Conservation (phyloP, 805 yeast species). For the Torulaspora indica region DNA sequence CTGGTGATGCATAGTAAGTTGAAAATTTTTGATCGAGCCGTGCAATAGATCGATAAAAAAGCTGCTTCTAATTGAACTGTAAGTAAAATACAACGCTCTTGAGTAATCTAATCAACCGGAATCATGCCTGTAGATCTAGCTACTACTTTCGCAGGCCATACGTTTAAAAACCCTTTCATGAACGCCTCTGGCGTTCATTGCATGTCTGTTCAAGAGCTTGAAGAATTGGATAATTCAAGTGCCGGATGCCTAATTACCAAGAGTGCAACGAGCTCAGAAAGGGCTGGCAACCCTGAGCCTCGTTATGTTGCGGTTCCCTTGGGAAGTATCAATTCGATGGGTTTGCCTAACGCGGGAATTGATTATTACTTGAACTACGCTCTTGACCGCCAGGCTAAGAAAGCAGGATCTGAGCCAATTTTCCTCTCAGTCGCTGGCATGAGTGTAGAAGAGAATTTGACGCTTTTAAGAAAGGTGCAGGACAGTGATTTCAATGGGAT, state of each 20-base stretch:
- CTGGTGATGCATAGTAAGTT: neutral
- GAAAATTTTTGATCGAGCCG: neutral
- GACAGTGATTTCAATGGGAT: constrained; percentile 28
- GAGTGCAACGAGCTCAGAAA: constrained; percentile 26
- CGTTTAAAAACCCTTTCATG: constrained; percentile 32
- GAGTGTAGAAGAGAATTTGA: constrained; percentile 30
- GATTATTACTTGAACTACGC: constrained; percentile 31
- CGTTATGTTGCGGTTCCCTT: constrained; percentile 32
- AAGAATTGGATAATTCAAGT: constrained; percentile 24
- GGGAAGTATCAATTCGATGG: constrained; percentile 35
- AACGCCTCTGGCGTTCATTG: constrained; percentile 36
- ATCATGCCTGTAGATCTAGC: constrained; percentile 18
- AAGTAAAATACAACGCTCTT: too few species aligned
- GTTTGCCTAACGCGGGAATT: constrained; percentile 32
- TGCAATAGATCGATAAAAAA: neutral
- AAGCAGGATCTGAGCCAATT: constrained; percentile 17
- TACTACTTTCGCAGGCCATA: constrained; percentile 20
- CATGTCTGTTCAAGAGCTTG: constrained; percentile 28
- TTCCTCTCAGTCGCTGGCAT: constrained; percentile 34
- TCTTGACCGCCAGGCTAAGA: constrained; percentile 18
- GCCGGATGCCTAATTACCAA: constrained; percentile 34
- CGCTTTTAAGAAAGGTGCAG: constrained; percentile 24
- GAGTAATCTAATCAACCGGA: too few species aligned
- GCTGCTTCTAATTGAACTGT: neutral
- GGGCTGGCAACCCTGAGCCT: constrained; percentile 34